phyloP scores from a whole-genome alignment of 2,329 filamentous ascomycete genomes.

The Teratosphaeria nubilosa region DNA sequence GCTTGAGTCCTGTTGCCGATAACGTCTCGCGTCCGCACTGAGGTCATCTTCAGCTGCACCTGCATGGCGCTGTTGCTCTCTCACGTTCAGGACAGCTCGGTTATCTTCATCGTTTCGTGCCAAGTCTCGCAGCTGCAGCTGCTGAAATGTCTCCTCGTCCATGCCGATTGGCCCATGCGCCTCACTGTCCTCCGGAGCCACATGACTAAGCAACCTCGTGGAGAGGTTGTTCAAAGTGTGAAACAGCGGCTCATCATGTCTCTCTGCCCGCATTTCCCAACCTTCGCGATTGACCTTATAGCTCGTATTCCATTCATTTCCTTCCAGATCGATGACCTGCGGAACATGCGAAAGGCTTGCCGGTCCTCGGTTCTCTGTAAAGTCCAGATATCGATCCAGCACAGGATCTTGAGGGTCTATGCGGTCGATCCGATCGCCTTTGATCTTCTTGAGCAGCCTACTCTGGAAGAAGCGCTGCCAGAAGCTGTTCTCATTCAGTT shows the following conservation, averaged over 20 bases:
- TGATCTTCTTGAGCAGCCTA: constrained; percentile 78
- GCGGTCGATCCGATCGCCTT: constrained; percentile 76
- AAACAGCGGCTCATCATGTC: constrained; percentile 75
- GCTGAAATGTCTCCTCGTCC: constrained; percentile 63
- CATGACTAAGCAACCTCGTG: constrained; percentile 85
- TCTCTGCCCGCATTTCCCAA: constrained; percentile 72
- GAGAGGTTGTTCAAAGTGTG: constrained; percentile 81
- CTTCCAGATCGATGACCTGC: constrained; percentile 82
- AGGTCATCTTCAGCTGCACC: constrained; percentile 29
- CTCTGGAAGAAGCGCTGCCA: constrained; percentile 94
- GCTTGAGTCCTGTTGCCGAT: constrained; percentile 58
- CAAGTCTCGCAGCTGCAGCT: constrained; percentile 71
- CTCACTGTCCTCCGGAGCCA: constrained; percentile 69
- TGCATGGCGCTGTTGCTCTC: constrained; percentile 73
- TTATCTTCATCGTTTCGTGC: constrained; percentile 63
- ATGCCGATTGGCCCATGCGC: constrained; percentile 54
- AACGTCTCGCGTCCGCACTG: constrained; percentile 44
- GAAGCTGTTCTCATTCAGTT: constrained; percentile 65
- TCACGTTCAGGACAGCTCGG: constrained; percentile 75
- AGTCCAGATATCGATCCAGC: constrained; percentile 76
- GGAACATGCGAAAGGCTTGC: constrained; percentile 58
- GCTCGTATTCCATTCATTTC: constrained; percentile 90
- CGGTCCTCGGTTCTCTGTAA: constrained; percentile 43
- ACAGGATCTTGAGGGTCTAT: constrained; percentile 66
- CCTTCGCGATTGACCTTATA: constrained; percentile 80